Percentiles rank a stretch among this genome's conserved stretches.
These are phyloP conservation scores for Trypanosoma mega DNA, from an alignment of 208 protist species.

Conservation along the genomic window DNA sequence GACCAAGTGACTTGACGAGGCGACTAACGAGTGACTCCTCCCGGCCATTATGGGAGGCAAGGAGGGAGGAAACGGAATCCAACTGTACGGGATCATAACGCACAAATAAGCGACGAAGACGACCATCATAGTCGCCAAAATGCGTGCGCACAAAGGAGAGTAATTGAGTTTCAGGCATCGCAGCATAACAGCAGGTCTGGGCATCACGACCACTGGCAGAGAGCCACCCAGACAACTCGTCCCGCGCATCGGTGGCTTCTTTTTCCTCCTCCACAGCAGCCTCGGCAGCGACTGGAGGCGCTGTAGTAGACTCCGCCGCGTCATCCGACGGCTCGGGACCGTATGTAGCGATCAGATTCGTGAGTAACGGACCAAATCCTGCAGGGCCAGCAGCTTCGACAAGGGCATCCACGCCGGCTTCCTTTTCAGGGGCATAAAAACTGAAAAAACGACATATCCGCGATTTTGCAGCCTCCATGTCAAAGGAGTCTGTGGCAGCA, in stretches of 20 bases:
- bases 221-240: constrained; percentile 5
- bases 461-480: not conserved
- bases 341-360: constrained; percentile 13
- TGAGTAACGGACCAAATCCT: constrained; percentile 1
- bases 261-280: not conserved
- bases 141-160: constrained; percentile 7
- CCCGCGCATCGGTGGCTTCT: not conserved
- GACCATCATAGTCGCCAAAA: constrained; percentile 19
- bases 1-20: constrained; percentile 5
- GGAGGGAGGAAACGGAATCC: not conserved
- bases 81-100: constrained; percentile 13
- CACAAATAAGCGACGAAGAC: constrained; percentile 22
- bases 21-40: constrained; percentile 15
- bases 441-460: constrained; percentile 22
- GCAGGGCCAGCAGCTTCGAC: constrained; percentile 3
- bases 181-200: not conserved
- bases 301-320: not conserved
- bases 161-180: constrained; percentile 11
- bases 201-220: not conserved
- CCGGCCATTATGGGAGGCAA: not conserved
- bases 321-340: constrained; percentile 15
- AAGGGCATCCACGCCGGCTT: constrained; percentile 11
- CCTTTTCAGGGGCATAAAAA: constrained; percentile 23
- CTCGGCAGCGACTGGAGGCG: not conserved
- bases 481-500: not conserved